phyloP scores from a whole-genome alignment of 1,284 basidiomycete species.

The Microbotryum intermedium region DNA sequence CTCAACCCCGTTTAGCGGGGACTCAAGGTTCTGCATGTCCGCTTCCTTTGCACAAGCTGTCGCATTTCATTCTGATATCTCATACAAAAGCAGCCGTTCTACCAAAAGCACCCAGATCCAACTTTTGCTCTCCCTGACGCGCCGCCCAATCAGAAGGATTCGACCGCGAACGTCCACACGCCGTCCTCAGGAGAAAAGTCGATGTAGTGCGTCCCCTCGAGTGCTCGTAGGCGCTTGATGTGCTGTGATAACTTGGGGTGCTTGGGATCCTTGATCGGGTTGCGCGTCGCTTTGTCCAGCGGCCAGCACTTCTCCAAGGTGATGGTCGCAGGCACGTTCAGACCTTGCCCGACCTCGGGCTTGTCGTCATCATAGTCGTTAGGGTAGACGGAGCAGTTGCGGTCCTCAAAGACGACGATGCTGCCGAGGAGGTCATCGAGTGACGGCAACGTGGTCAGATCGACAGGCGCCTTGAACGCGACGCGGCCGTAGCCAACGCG shows the following conservation, averaged over 20 bases:
- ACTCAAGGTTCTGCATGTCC: too few species aligned
- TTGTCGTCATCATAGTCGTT: constrained; percentile 65
- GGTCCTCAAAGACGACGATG: constrained; percentile 79
- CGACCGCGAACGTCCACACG: constrained; percentile 87
- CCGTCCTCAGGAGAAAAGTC: constrained; percentile 70
- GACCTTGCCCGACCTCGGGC: constrained; percentile 68
- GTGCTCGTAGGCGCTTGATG: constrained; percentile 70
- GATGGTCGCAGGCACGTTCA: constrained; percentile 81
- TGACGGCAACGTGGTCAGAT: constrained; percentile 75
- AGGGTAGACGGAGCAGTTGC: constrained; percentile 88
- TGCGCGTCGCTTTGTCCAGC: constrained; percentile 80
- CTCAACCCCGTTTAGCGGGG: too few species aligned
- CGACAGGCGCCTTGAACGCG: constrained; percentile 81
- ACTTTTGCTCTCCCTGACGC: too few species aligned
- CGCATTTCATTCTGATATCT: too few species aligned
- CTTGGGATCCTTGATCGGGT: constrained; percentile 75
- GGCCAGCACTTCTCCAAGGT: constrained; percentile 77
- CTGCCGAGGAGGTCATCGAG: constrained; percentile 77
- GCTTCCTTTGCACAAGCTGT: too few species aligned
- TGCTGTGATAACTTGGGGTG: constrained; percentile 68
- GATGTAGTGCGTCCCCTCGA: constrained; percentile 79
- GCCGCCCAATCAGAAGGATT: constrained; percentile 35
- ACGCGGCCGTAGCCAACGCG: constrained; percentile 84
- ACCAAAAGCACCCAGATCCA: too few species aligned
- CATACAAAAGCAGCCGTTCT: too few species aligned